A percentile compares a stretch with the other conserved stretches of the same genome.
Evolutionary conservation across 164 flowering plant species (phyloP).

Genomic region (Vitis labrusca): DNA sequence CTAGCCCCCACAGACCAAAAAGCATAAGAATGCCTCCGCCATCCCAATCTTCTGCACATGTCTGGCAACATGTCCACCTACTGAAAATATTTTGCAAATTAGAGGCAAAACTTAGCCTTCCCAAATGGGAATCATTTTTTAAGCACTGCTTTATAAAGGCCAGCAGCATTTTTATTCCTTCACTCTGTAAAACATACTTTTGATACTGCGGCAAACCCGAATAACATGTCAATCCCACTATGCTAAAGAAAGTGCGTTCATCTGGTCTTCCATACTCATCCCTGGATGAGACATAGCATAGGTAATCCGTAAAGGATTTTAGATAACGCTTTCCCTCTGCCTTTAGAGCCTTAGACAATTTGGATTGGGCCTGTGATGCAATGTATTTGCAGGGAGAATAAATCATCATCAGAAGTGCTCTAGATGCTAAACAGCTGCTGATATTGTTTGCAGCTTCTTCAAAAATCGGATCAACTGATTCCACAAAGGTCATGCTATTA

Average conservation of each 20-base stretch:
- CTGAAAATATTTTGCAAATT: constrained; percentile 30
- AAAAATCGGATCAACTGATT: constrained; percentile 41
- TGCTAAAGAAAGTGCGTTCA: constrained; percentile 25
- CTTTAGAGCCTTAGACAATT: constrained; percentile 41
- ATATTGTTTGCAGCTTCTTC: constrained; percentile 27
- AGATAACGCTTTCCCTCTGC: constrained; percentile 33
- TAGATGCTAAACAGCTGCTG: constrained; percentile 50
- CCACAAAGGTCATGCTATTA: constrained; percentile 53
- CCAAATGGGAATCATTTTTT: constrained; percentile 24
- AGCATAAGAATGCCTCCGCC: constrained; percentile 57
- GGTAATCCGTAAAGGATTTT: constrained; percentile 31
- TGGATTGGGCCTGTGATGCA: constrained; percentile 40
- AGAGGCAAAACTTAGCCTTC: constrained; percentile 34
- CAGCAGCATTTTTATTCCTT: constrained; percentile 37
- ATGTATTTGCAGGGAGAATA: constrained; percentile 69
- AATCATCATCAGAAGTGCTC: constrained; percentile 71
- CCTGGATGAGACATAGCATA: constrained; percentile 25
- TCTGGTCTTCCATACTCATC: constrained; percentile 27
- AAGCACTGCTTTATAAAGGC: constrained; percentile 45
- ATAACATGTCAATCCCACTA: constrained; percentile 55
- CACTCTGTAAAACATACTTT: constrained; percentile 23
- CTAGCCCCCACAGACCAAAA: constrained; percentile 54
- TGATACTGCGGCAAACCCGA: constrained; percentile 43
- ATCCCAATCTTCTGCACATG: constrained; percentile 62
- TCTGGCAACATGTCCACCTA: constrained; percentile 54